These are phyloP conservation scores for Colletotrichum falcatum DNA, from an alignment of 2,329 filamentous ascomycete species.

Conservation along the genomic window DNA sequence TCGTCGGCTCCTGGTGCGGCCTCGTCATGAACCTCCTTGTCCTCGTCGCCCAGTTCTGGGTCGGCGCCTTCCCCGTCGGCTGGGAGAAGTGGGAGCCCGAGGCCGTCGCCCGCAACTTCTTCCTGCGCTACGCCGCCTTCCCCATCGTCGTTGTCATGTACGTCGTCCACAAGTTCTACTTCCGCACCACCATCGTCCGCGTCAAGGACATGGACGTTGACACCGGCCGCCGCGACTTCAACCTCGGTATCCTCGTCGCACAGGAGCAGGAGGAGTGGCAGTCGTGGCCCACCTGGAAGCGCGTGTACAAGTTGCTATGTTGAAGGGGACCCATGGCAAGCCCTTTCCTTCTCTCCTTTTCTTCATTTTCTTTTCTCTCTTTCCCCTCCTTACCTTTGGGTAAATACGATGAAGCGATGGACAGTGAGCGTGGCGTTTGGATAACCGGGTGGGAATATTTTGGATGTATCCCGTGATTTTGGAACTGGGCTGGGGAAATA, in stretches of 20 bases:
- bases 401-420: neutral
- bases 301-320: slow-evolving; percentile 78
- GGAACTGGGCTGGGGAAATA: no score
- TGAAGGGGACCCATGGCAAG: slow-evolving; percentile 50
- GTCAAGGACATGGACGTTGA: slow-evolving; percentile 85
- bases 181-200: slow-evolving; percentile 74
- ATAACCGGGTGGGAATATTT: neutral
- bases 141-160: slow-evolving; percentile 78
- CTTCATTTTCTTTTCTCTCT: neutral
- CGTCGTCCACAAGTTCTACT: slow-evolving; percentile 80
- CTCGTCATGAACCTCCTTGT: slow-evolving; percentile 81
- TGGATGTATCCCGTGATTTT: neutral
- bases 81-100: slow-evolving; percentile 58
- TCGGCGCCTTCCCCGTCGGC: slow-evolving; percentile 80
- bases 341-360: neutral
- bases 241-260: slow-evolving; percentile 80
- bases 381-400: neutral
- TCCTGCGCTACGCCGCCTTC: slow-evolving; percentile 77
- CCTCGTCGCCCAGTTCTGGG: slow-evolving; percentile 88
- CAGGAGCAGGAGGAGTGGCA: slow-evolving; percentile 83
- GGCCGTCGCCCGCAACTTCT: slow-evolving; percentile 74
- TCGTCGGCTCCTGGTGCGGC: slow-evolving; percentile 84
- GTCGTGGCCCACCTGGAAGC: slow-evolving; percentile 82
- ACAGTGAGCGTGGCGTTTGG: slow-evolving; percentile 11
- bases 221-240: slow-evolving; percentile 87